These are phyloP conservation scores for Apiosordaria backusii DNA, from an alignment of 495 filamentous ascomycete species.

Conservation along the genomic window DNA sequence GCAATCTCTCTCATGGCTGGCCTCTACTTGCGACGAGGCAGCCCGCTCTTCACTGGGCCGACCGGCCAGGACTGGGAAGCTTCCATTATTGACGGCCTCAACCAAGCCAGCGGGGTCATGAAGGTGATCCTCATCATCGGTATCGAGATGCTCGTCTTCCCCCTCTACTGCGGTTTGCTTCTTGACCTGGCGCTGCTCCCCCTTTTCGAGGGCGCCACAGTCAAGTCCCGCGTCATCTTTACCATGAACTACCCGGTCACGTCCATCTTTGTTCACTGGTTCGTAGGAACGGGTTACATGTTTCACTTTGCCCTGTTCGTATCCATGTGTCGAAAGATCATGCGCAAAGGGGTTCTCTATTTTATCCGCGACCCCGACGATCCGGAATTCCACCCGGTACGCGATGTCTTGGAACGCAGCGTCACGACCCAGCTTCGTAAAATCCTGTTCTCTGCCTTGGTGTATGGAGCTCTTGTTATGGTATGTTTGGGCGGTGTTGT, in stretches of 20 bases:
- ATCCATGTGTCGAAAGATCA: conserved; percentile 97
- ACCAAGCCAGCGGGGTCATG: conserved; percentile 92
- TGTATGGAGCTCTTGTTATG: conserved; percentile 91
- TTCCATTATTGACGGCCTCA: conserved; percentile 73
- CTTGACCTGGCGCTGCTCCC: conserved; percentile 87
- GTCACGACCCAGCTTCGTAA: conserved; percentile 92
- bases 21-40: conserved; percentile 69
- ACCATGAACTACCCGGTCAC: conserved; percentile 73
- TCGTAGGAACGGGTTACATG: conserved; percentile 98
- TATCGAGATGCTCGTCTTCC: conserved; percentile 98
- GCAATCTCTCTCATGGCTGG: conserved; percentile 69
- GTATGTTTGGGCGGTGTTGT: conserved; percentile 93
- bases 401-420: conserved; percentile 91
- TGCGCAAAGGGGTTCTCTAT: conserved; percentile 90
- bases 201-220: conserved; percentile 73
- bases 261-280: conserved; percentile 96
- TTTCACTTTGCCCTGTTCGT: conserved; percentile 99
- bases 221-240: conserved; percentile 72
- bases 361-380: conserved; percentile 99
- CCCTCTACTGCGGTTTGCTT: conserved; percentile 88
- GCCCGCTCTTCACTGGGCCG: conserved; percentile 59
- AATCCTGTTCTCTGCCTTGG: conserved; percentile 91
- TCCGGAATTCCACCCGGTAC: conserved; percentile 95
- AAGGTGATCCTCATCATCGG: conserved; percentile 98
- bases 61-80: conserved; percentile 71